These are phyloP conservation scores for Chara braunii DNA, from an alignment of 139 green algal species.

Conservation along the genomic window DNA sequence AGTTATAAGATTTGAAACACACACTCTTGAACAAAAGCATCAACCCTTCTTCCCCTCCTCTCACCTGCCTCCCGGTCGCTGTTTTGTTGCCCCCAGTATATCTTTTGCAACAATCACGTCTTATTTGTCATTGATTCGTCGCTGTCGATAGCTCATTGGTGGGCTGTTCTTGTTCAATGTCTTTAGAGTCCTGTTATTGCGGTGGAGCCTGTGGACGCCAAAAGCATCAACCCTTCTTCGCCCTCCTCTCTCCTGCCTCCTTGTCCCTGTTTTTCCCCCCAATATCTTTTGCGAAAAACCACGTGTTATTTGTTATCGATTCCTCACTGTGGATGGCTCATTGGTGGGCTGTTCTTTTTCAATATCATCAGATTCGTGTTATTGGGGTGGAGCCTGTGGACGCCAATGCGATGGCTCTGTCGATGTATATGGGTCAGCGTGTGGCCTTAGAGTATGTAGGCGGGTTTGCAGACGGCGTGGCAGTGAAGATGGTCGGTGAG, in stretches of 20 bases:
- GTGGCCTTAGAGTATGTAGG: conserved; percentile 56
- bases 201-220: conserved; percentile 85
- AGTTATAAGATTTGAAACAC: no score
- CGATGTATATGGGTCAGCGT: conserved; percentile 50
- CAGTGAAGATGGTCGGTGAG: conserved; percentile 73
- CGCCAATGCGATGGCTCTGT: conserved; percentile 89
- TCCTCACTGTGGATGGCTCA: background rate
- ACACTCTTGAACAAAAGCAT: no score
- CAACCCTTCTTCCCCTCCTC: no score
- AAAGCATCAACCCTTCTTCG: no score
- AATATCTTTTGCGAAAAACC: background rate
- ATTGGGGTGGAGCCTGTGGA: conserved; percentile 89
- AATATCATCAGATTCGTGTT: conserved; percentile 44
- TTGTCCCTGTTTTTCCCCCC: background rate
- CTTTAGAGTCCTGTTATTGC: conserved; percentile 62
- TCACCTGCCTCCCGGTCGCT: background rate
- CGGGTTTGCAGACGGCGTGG: conserved; percentile 88
- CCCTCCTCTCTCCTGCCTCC: conserved; percentile 8
- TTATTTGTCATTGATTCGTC: background rate
- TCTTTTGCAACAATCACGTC: background rate
- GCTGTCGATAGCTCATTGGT: background rate
- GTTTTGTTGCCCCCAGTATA: background rate
- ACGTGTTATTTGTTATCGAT: background rate
- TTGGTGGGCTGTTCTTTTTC: background rate
- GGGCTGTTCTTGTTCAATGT: background rate